Evolutionary conservation across 768 basidiomycete species (phyloP).

Genomic region (Antrodiella citrinella): DNA sequence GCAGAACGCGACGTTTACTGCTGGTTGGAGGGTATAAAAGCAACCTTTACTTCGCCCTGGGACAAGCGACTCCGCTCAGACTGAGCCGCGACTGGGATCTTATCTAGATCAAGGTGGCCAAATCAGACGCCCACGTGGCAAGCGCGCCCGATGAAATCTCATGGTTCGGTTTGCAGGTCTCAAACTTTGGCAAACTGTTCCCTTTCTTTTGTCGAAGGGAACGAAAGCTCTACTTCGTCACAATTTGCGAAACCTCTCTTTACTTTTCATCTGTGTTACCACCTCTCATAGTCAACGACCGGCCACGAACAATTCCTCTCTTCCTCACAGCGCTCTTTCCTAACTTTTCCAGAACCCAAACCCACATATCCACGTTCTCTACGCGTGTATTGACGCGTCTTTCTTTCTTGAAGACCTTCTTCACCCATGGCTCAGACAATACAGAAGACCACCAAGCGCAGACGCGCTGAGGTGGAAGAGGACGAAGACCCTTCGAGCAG

Average conservation of each 20-base stretch:
- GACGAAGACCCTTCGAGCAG: constrained; percentile 17
- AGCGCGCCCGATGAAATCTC: neutral
- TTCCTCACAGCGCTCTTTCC: too few relatives aligned
- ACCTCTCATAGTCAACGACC: neutral
- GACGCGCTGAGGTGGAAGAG: constrained; percentile 19
- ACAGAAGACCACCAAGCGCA: constrained; percentile 45
- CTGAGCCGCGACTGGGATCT: too few relatives aligned
- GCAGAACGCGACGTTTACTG: too few relatives aligned
- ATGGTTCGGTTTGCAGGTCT: neutral
- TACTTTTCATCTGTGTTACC: neutral
- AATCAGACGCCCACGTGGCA: neutral
- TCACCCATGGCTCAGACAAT: constrained; percentile 59
- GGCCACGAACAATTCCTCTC: neutral
- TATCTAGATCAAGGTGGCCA: too few relatives aligned
- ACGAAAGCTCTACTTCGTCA: too few relatives aligned
- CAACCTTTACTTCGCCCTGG: too few relatives aligned
- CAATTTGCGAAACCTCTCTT: neutral
- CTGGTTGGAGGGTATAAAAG: too few relatives aligned
- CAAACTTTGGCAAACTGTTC: too few relatives aligned
- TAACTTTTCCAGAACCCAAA: too few relatives aligned
- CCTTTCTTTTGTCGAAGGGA: too few relatives aligned
- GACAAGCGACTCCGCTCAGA: too few relatives aligned
- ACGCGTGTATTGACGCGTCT: neutral
- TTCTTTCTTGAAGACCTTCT: neutral
- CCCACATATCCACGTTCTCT: too few relatives aligned